phyloP scores from a whole-genome alignment of 129 eudicot genomes.

The Scalesia atractyloides region DNA sequence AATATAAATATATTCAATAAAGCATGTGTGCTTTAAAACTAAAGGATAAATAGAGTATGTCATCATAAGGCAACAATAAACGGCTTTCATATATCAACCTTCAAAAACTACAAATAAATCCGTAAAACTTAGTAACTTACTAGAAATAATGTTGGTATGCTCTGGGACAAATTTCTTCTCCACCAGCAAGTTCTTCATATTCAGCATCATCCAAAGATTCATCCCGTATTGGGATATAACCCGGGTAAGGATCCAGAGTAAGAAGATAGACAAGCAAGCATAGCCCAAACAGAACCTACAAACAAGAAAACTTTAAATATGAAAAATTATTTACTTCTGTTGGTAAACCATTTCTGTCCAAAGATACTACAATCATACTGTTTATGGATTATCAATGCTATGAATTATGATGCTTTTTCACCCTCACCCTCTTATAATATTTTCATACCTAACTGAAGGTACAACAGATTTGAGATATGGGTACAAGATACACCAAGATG shows the following conservation, averaged over 20 bases:
- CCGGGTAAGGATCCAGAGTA: conserved; percentile 65
- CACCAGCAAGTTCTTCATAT: conserved; percentile 68
- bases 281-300: conserved; percentile 66
- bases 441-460: neutral
- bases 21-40: neutral
- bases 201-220: conserved; percentile 48
- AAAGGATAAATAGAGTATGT: conserved; percentile 8
- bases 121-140: conserved; percentile 44
- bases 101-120: neutral
- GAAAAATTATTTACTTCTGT: neutral
- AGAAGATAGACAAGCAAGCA: conserved; percentile 58
- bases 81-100: conserved; percentile 2
- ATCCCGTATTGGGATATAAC: conserved; percentile 49
- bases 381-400: neutral
- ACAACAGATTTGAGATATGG: neutral
- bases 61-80: conserved; percentile 14
- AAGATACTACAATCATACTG: neutral
- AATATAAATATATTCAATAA: conserved; percentile 3
- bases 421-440: neutral
- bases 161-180: conserved; percentile 76
- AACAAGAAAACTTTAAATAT: neutral
- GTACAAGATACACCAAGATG: neutral
- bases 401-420: neutral
- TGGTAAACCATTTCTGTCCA: conserved; percentile 1
- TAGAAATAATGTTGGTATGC: conserved; percentile 71